Base-by-base conservation (phyloP, 2,329 filamentous ascomycete genomes). In the Colletotrichum limetticola region DNA sequence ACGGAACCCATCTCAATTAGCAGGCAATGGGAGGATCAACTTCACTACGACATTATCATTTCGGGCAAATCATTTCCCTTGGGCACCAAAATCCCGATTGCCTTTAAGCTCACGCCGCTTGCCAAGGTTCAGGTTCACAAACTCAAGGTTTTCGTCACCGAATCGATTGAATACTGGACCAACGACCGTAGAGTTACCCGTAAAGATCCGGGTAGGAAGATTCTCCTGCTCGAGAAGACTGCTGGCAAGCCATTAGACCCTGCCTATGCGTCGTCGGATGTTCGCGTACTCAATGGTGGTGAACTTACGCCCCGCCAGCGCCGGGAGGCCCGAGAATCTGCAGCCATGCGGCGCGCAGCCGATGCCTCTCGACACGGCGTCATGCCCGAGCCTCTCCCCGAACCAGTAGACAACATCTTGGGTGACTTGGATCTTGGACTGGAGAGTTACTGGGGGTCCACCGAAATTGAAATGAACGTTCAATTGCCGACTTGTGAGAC, bases 1-100 rank as follows among this genome's bases (percentile, higher is more conserved):
- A 93, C 95, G 30, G 95, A 98, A 80, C 95, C 95, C 3, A 98
- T 98, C 78, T 96, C 95, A 12, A 98, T 98, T 78, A 96, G 94
- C 75, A 89, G 95, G 24, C 95, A 94, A 74, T 98, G 95, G 95
- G 95, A 98, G 80, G 95, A 98, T 77, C 95, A 98, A 79, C 86
- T 98, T 37, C 95, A 97, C 79, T 98, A 98, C 83, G 95, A 98
- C 78, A 98, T 98, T 77, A 92, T 98, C 80, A 97, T 98, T 67
- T 98, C 95, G 1, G 95, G 95, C 67, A 98, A 98, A 86, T 97
- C 95, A 0, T 98, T 98, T 73, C 94, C 95, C 0, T 89, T 98
- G 24, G 95, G 95, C 19, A 90, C 93, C 52, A 94, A 94, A 78
- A 94, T 98, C 19, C 95, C 95, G 1, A 97, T 98, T 72, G 95